Base-by-base conservation (phyloP, 2,329 filamentous ascomycete genomes). In the Fragosphaeria purpurea region DNA sequence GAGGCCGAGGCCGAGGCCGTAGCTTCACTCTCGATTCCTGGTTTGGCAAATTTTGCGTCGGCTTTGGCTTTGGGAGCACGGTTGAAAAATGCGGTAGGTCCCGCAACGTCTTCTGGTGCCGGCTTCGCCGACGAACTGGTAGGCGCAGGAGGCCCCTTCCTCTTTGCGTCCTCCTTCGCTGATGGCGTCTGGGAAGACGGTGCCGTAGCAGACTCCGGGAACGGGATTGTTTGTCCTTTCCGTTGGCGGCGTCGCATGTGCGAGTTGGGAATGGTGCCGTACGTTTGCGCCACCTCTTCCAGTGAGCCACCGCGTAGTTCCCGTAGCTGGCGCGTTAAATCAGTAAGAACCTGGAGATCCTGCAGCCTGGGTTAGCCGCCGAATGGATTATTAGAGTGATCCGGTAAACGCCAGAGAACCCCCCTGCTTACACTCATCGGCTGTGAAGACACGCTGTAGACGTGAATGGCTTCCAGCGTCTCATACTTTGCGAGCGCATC, bases 381-480 rank as follows among this genome's bases (percentile, higher is more conserved):
- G 5, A 6, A 32, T 12, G 22, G 1, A 10, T 43, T 12, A n/a
- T 13, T 6, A n/a, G 4, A 11, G 5, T 13, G 1, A 10, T 2
- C 30, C 9, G 7, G n/a, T 6, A 5, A n/a, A 2, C 22, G 22
- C 41, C 5, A n/a, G 7, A 31, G 4, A 30, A 39, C 8, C 11
- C 6, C 0, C 22, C 22, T 22, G 48, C 63, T 41, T 67, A 79
- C 83, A 65, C 83, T 84, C 12, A 89, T 71, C 1, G 82, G 76
- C 39, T 80, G 76, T 1, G 86, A 76, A 41, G 86, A 82, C 13
- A 97, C 63, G 60, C 89, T 95, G 70, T 97, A 97, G 42, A 97
- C 70, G 59, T 96, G 88, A 53, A 95, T 83, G 0, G 87, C 86
- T 0, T 74, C 76, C 49, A 95, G 80, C n/a, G 80, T 72, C 46